Conservation (phyloP, 345 rosid species). For the Salix brachista region DNA sequence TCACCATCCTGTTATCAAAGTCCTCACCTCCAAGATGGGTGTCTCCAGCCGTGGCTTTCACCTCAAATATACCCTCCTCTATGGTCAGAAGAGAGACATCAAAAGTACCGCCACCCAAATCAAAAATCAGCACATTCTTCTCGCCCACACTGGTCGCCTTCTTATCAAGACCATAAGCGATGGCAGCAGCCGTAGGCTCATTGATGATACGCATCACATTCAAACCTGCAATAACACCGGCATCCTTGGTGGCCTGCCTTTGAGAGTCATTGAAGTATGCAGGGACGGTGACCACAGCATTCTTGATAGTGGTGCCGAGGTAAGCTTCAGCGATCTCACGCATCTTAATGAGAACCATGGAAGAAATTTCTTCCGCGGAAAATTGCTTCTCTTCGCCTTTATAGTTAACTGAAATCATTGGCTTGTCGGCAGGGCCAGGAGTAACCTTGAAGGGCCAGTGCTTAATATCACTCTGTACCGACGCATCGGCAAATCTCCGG, state of each 20-base stretch:
- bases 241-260: slow-evolving; percentile 19
- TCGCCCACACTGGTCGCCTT: slow-evolving; percentile 3
- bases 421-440: slow-evolving; percentile 28
- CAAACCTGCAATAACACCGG: slow-evolving; percentile 14
- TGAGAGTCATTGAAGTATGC: slow-evolving; percentile 21
- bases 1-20: slow-evolving; percentile 27
- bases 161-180: slow-evolving; percentile 17
- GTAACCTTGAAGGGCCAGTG: slow-evolving; percentile 28
- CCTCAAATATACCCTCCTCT: slow-evolving; percentile 12
- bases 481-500: slow-evolving; percentile 17
- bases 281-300: slow-evolving; percentile 18
- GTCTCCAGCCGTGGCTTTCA: slow-evolving; percentile 15
- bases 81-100: slow-evolving; percentile 13
- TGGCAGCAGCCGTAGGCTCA: slow-evolving; percentile 18
- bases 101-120: slow-evolving; percentile 16
- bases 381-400: slow-evolving; percentile 9
- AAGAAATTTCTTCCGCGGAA: slow-evolving; percentile 15
- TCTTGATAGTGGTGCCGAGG: slow-evolving; percentile 5
- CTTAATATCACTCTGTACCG: slow-evolving; percentile 27
- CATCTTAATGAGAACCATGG: slow-evolving; percentile 16
- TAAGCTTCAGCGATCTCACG: slow-evolving; percentile 17
- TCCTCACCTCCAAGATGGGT: slow-evolving; percentile 16
- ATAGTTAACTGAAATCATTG: slow-evolving; percentile 23
- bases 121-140: slow-evolving; percentile 19
- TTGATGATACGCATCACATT: slow-evolving; percentile 19